Evolutionary conservation across 2,329 filamentous ascomycete species (phyloP).

Genomic region (Colletotrichum filicis): DNA sequence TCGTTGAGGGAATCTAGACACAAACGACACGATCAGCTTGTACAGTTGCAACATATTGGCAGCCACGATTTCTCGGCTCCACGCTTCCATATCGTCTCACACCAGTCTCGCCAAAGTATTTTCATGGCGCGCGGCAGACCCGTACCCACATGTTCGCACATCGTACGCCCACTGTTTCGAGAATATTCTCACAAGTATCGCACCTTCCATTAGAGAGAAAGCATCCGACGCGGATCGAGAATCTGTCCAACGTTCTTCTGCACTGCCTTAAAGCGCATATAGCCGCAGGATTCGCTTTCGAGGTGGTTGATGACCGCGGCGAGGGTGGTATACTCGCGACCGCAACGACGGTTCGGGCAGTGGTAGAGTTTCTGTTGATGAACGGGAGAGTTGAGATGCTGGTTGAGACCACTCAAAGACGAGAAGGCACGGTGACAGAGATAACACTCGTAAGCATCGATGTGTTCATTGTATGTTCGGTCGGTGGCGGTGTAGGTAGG

Average conservation of each 20-base stretch:
- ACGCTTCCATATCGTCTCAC: neutral
- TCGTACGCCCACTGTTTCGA: neutral
- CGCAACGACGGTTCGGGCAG: slow-evolving; percentile 49
- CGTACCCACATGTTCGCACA: neutral
- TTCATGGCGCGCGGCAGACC: neutral
- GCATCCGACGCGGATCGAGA: slow-evolving; percentile 10
- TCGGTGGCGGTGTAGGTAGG: slow-evolving; percentile 49
- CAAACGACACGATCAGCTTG: neutral
- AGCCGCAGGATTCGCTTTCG: slow-evolving; percentile 55
- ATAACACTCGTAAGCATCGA: slow-evolving; percentile 59
- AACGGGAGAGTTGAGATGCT: slow-evolving; percentile 63
- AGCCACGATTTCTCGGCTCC: neutral
- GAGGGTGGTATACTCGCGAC: slow-evolving; percentile 50
- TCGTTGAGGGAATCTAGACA: neutral
- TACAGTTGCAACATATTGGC: neutral
- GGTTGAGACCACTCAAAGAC: slow-evolving; percentile 50
- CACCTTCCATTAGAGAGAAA: neutral
- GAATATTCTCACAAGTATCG: too few species aligned
- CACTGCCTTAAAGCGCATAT: slow-evolving; percentile 49
- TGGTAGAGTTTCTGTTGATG: slow-evolving; percentile 54
- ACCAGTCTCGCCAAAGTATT: neutral
- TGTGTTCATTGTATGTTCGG: slow-evolving; percentile 55
- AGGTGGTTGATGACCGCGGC: slow-evolving; percentile 54
- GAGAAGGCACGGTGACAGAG: slow-evolving; percentile 61
- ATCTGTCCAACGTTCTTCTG: slow-evolving; percentile 39